Conservation (phyloP, 116 monocot genomes). For the Phalaenopsis hybrid region DNA sequence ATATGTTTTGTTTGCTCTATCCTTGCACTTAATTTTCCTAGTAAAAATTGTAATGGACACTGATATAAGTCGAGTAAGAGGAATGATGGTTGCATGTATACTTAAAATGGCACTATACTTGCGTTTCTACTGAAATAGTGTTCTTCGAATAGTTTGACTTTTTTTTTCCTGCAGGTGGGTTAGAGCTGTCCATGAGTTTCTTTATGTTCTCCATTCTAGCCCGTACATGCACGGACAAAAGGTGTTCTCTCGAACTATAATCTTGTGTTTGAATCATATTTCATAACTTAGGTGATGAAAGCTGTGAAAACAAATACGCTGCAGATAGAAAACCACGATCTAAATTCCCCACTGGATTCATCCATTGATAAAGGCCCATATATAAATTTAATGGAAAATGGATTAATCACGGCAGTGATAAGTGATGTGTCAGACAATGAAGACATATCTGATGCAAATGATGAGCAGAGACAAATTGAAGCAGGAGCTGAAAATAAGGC, state of each 20-base stretch:
- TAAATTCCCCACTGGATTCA: constrained; percentile 53
- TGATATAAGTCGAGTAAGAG: not conserved
- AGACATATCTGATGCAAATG: not conserved
- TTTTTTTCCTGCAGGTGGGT: constrained; percentile 63
- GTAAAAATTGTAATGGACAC: too few relatives aligned
- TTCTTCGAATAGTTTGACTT: not conserved
- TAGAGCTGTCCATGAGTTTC: constrained; percentile 65
- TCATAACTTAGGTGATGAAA: too few relatives aligned
- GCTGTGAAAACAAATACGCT: not conserved
- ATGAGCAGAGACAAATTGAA: constrained; percentile 4
- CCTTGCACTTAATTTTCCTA: not conserved
- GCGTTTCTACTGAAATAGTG: not conserved
- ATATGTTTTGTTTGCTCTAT: not conserved
- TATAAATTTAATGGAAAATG: constrained; percentile 65
- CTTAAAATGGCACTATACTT: not conserved
- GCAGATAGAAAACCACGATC: constrained; percentile 24
- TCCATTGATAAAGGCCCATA: constrained; percentile 81
- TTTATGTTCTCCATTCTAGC: constrained; percentile 50
- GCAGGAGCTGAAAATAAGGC: not conserved
- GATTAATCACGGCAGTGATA: constrained; percentile 43
- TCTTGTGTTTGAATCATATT: too few relatives aligned
- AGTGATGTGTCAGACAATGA: constrained; percentile 19
- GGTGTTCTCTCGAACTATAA: not conserved
- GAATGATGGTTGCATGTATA: not conserved
- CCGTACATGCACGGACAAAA: constrained; percentile 57